A percentile compares a stretch with the other conserved stretches of the same genome.
phyloP scores from a whole-genome alignment of 768 basidiomycete genomes.

The Cubamyces lactineus region DNA sequence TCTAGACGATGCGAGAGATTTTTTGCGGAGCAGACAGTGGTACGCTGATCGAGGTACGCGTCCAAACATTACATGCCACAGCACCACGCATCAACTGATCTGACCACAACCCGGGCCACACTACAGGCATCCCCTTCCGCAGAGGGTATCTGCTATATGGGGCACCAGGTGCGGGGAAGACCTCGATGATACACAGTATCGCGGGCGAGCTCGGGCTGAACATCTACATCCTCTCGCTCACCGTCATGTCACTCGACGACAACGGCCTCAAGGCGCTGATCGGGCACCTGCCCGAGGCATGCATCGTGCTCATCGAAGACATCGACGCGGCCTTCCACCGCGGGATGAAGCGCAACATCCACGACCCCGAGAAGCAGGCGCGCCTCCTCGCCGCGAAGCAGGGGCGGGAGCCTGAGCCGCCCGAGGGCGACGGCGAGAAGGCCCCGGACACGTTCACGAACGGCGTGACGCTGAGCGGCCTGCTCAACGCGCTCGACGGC shows the following conservation, averaged over 20 bases:
- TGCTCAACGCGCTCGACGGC: conserved; percentile 79
- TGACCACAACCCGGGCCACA: neutral
- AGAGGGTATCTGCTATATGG: conserved; percentile 81
- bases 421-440: conserved; percentile 21
- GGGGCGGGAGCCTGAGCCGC: conserved; percentile 36
- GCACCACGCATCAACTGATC: neutral
- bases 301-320: conserved; percentile 83
- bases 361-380: conserved; percentile 15
- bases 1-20: conserved; percentile 70
- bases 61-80: neutral
- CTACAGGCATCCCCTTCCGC: conserved; percentile 67
- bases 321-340: conserved; percentile 76
- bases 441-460: conserved; percentile 30
- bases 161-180: conserved; percentile 78
- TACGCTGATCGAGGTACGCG: conserved; percentile 63
- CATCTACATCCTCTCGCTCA: conserved; percentile 73
- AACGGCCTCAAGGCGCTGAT: conserved; percentile 58
- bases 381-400: no score
- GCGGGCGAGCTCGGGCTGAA: conserved; percentile 79
- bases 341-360: conserved; percentile 32
- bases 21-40: conserved; percentile 70
- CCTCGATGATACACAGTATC: conserved; percentile 73
- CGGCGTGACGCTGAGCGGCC: conserved; percentile 67
- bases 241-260: conserved; percentile 66
- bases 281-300: conserved; percentile 64